Evolutionary conservation across 1,139 yeast genomes (phyloP), one percentile per base, ranked within the genome.

Genomic region (Insectozyma bohioensis): DNA sequence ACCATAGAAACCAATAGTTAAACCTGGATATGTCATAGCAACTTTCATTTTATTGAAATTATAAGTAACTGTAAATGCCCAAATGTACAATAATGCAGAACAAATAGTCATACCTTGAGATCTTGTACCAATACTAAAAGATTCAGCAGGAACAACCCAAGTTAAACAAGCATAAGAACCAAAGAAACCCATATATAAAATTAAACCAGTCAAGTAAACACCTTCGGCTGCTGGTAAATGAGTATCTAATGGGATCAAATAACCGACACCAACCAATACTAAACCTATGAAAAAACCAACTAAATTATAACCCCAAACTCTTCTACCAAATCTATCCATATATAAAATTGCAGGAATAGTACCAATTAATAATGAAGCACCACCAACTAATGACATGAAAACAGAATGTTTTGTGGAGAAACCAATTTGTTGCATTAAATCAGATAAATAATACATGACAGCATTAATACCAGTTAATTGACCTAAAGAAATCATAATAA

Each of bases 111-210:
- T 71, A 43, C 78, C 78, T 25, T 63, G 49, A 4, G 77, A 63
- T 54, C 78, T 63, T 26, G 74, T 63, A 39, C 63, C 59, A 40
- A 68, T 51, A 28, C 67, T 67, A 39, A 67, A 72, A 4, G 70
- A 64, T 46, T 72, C 78, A 3, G 76, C 58, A 3, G 78, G 78
- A 36, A 68, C 52, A 25, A 72, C 77, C 78, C 78, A 72, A 2
- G 85, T 77, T 48, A 77, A 63, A 44, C 79, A 72, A 10, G 84
- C 76, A 37, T 83, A 82, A 29, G 79, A 75, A 25, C 84, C 79
- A 35, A 78, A 78, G 54, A 80, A 80, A 43, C 74, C 75, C 68
- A 78, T 67, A 56, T 80, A 80, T 14, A 78, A 53, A 35, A 78
- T 74, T 40, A 81, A 72, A 48, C 85, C 84, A 4, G 80, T 65